A percentile compares a stretch with the other conserved stretches of the same genome.
phyloP scores from a whole-genome alignment of 306 rosid genomes.

The Castanopsis chinensis region DNA sequence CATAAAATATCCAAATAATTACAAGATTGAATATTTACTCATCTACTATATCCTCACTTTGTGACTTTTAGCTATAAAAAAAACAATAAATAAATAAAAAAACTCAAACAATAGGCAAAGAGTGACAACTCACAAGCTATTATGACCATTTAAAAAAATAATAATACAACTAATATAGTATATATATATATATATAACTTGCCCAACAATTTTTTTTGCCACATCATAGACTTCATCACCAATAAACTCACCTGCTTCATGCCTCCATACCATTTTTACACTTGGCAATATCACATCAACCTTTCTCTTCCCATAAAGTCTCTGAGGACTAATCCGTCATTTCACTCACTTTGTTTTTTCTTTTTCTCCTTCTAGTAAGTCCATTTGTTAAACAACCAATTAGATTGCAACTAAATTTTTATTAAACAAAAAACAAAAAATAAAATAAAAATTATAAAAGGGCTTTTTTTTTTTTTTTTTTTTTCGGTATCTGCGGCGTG shows the following conservation, averaged over 20 bases:
- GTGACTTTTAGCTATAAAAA: too few species aligned
- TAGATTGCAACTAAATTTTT: neutral
- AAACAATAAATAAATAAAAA: too few species aligned
- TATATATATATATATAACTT: too few species aligned
- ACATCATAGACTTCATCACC: neutral
- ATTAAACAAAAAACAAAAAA: neutral
- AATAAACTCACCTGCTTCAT: neutral
- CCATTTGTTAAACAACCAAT: neutral
- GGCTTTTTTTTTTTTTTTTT: neutral
- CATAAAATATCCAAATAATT: too few species aligned
- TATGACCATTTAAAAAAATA: too few species aligned
- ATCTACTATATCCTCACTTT: too few species aligned
- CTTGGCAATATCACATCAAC: neutral
- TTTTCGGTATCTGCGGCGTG: conserved; percentile 39
- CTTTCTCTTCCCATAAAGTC: conserved; percentile 9
- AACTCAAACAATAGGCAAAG: too few species aligned
- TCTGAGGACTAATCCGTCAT: conserved; percentile 7
- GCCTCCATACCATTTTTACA: neutral
- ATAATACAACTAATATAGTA: too few species aligned
- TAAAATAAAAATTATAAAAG: neutral
- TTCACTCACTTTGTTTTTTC: neutral
- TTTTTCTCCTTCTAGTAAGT: too few species aligned
- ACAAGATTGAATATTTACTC: too few species aligned
- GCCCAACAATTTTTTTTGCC: too few species aligned
- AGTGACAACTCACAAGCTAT: too few species aligned